Evolutionary conservation across 1,284 basidiomycete species (phyloP).

Genomic region (Cryptococcus sp.): DNA sequence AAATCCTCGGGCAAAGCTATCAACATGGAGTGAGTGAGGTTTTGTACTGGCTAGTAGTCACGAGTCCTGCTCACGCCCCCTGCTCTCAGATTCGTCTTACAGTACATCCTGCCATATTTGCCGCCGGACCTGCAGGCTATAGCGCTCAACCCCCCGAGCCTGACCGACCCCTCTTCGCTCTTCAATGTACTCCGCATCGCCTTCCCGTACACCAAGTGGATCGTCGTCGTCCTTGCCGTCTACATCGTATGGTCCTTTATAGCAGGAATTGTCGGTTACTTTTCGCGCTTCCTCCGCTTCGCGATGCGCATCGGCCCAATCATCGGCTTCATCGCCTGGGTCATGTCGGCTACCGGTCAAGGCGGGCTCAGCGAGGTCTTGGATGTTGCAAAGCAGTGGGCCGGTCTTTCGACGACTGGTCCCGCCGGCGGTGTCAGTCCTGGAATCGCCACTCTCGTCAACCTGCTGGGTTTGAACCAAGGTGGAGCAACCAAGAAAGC

Average conservation of each 20-base stretch:
- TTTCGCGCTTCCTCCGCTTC: slow-evolving; percentile 45
- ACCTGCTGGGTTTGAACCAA: slow-evolving; percentile 10
- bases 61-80: background rate
- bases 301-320: slow-evolving; percentile 42
- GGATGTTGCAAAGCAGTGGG: slow-evolving; percentile 39
- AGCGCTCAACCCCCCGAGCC: slow-evolving; percentile 35
- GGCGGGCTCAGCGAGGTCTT: slow-evolving; percentile 44
- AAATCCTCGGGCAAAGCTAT: too few species aligned
- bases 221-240: slow-evolving; percentile 40
- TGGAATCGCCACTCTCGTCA: slow-evolving; percentile 20
- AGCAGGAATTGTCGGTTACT: slow-evolving; percentile 36
- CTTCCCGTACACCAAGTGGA: slow-evolving; percentile 39
- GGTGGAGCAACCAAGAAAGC: background rate
- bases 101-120: slow-evolving; percentile 31
- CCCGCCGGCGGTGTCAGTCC: slow-evolving; percentile 6
- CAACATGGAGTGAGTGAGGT: slow-evolving; percentile 11
- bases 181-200: slow-evolving; percentile 35
- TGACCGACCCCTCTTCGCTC: slow-evolving; percentile 38
- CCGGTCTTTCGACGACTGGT: slow-evolving; percentile 23
- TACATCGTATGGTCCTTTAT: slow-evolving; percentile 45
- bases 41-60: background rate
- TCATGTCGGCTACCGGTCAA: slow-evolving; percentile 48
- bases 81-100: slow-evolving; percentile 18
- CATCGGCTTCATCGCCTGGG: slow-evolving; percentile 41
- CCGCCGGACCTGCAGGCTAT: slow-evolving; percentile 37